Evolutionary conservation across 2,329 filamentous ascomycete genomes (phyloP).

Genomic region (Cadophora sp.): DNA sequence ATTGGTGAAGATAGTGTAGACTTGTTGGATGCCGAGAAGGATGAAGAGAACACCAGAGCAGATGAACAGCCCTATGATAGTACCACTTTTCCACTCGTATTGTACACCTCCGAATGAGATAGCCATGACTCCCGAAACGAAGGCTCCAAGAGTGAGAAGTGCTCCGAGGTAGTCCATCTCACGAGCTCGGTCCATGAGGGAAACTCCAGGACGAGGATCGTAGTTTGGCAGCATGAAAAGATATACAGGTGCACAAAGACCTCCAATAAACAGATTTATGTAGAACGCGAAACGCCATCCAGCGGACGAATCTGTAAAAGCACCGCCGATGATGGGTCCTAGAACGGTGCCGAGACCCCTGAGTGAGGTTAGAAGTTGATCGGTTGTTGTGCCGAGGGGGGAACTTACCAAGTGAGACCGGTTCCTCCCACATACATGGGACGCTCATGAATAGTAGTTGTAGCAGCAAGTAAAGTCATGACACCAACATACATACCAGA

Average conservation of each 20-base stretch:
- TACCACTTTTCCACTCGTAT: slow-evolving; percentile 43
- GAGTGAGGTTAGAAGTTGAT: not conserved
- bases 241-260: slow-evolving; percentile 48
- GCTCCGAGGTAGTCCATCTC: slow-evolving; percentile 42
- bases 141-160: slow-evolving; percentile 45
- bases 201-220: slow-evolving; percentile 34
- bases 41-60: slow-evolving; percentile 50
- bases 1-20: slow-evolving; percentile 41
- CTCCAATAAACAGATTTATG: slow-evolving; percentile 53
- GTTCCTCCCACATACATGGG: slow-evolving; percentile 47
- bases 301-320: slow-evolving; percentile 50
- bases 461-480: slow-evolving; percentile 53
- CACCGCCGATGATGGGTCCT: slow-evolving; percentile 56
- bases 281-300: slow-evolving; percentile 60
- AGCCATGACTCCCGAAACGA: slow-evolving; percentile 46
- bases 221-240: slow-evolving; percentile 50
- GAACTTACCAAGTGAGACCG: slow-evolving; percentile 50
- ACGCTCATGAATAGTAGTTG: slow-evolving; percentile 46
- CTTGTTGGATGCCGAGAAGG: slow-evolving; percentile 38
- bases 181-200: slow-evolving; percentile 33
- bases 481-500: slow-evolving; percentile 54
- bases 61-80: slow-evolving; percentile 48
- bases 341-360: slow-evolving; percentile 43
- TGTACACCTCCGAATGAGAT: slow-evolving; percentile 46
- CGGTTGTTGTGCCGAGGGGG: slow-evolving; percentile 50